These are phyloP conservation scores for Selaginella moellendorffii DNA, from an alignment of 75 land plant species.

Conservation along the genomic window DNA sequence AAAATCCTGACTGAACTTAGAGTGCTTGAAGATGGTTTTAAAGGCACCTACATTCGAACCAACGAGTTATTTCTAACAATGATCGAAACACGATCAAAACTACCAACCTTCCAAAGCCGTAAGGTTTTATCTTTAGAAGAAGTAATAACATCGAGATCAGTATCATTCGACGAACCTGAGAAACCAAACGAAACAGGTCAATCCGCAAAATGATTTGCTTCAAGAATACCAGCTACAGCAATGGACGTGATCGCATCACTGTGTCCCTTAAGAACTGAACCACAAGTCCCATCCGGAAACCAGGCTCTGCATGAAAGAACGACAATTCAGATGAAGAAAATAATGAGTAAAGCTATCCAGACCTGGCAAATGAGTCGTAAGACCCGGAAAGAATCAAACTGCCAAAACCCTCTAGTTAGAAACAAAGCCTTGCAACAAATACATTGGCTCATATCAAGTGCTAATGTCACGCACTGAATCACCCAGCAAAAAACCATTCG, in stretches of 20 bases:
- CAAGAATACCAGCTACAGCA: constrained; percentile 4
- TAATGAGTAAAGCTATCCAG: neutral
- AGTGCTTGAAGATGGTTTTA: neutral
- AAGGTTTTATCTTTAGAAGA: constrained; percentile 14
- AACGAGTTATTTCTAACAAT: too few relatives aligned
- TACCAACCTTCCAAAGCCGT: constrained; percentile 15
- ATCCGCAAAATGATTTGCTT: too few relatives aligned
- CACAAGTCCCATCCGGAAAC: constrained; percentile 40
- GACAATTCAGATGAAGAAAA: constrained; percentile 5
- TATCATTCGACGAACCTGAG: neutral
- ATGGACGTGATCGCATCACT: constrained; percentile 48
- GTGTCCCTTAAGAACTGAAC: constrained; percentile 63
- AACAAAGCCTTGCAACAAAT: neutral
- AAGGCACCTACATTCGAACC: neutral
- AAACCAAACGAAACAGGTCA: too few relatives aligned
- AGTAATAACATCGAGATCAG: neutral
- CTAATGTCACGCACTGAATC: neutral
- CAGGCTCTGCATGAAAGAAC: constrained; percentile 38
- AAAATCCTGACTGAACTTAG: constrained; percentile 32
- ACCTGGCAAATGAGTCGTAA: constrained; percentile 62
- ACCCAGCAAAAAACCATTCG: neutral
- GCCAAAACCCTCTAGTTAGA: constrained; percentile 21
- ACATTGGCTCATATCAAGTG: neutral
- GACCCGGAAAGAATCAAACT: constrained; percentile 62
- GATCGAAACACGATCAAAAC: neutral